phyloP scores from a whole-genome alignment of 2,329 filamentous ascomycete species.

The Diaporthe ilicicola region DNA sequence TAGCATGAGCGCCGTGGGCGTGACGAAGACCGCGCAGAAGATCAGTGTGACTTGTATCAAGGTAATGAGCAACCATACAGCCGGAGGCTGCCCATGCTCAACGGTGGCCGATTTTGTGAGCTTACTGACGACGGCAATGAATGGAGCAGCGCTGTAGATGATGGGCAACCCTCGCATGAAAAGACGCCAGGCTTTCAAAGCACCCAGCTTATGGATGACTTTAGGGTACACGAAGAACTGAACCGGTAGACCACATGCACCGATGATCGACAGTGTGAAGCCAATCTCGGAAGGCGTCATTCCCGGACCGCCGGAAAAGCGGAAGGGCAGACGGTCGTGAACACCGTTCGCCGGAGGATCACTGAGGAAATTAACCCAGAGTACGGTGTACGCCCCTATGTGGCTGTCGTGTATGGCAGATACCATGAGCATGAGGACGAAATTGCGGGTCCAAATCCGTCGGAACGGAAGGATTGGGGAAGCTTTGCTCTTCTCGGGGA shows the following conservation, averaged over 20 bases:
- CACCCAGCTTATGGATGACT: constrained; percentile 6
- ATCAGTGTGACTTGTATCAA: constrained; percentile 9
- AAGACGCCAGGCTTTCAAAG: background rate
- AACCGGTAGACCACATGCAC: background rate
- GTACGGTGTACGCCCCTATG: constrained; percentile 2
- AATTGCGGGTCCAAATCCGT: constrained; percentile 3
- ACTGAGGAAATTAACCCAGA: constrained; percentile 13
- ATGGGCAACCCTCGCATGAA: constrained; percentile 1
- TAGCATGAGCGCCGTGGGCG: constrained; percentile 11
- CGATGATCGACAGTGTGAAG: constrained; percentile 14
- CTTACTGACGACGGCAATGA: constrained; percentile 4
- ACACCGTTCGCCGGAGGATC: background rate
- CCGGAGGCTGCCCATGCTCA: constrained; percentile 1
- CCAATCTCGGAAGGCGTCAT: constrained; percentile 6
- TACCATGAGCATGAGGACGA: constrained; percentile 1
- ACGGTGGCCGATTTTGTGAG: background rate
- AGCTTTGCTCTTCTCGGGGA: background rate
- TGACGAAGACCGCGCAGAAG: constrained; percentile 10
- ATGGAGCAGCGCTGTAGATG: constrained; percentile 1
- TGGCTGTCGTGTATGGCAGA: constrained; percentile 7
- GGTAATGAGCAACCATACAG: background rate
- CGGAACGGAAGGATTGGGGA: background rate
- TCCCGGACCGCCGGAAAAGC: background rate
- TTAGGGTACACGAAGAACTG: constrained; percentile 18
- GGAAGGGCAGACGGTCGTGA: background rate